These are phyloP conservation scores for Botryotinia calthae DNA, from an alignment of 2,329 filamentous ascomycete species.

Conservation along the genomic window DNA sequence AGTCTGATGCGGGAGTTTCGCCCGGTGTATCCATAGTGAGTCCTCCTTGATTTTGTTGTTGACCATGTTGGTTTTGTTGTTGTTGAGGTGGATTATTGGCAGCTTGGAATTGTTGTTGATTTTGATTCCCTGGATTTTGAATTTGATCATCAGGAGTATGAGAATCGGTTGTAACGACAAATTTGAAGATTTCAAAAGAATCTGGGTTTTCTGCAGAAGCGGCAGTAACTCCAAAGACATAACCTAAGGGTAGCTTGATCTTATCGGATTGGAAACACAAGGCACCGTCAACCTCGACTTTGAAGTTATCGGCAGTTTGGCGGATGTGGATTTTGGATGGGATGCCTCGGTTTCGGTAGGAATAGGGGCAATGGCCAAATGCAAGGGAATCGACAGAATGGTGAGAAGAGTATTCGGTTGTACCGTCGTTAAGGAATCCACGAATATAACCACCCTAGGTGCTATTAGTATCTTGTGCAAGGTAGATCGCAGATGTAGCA, in stretches of 20 bases:
- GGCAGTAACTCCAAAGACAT: conserved; percentile 83
- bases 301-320: conserved; percentile 64
- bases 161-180: conserved; percentile 65
- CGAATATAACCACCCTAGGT: conserved; percentile 71
- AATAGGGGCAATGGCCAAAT: conserved; percentile 88
- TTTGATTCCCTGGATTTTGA: conserved; percentile 26
- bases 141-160: conserved; percentile 36
- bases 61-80: conserved; percentile 35
- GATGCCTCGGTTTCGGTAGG: conserved; percentile 87
- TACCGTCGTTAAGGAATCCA: conserved; percentile 92
- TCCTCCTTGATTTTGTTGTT: conserved; percentile 14
- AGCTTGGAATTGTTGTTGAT: conserved; percentile 20
- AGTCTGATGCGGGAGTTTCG: conserved; percentile 41
- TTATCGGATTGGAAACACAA: conserved; percentile 82
- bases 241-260: conserved; percentile 74
- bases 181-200: conserved; percentile 89
- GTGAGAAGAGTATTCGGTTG: conserved; percentile 72
- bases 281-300: conserved; percentile 75
- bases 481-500: neutral
- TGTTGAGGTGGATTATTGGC: conserved; percentile 34
- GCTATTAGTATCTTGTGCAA: neutral
- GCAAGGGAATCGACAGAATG: conserved; percentile 78
- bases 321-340: conserved; percentile 75
- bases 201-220: conserved; percentile 89
- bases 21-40: conserved; percentile 43